These are phyloP conservation scores for Gracilaria domingensis DNA, from an alignment of 23 red algal genomes.

Conservation along the genomic window DNA sequence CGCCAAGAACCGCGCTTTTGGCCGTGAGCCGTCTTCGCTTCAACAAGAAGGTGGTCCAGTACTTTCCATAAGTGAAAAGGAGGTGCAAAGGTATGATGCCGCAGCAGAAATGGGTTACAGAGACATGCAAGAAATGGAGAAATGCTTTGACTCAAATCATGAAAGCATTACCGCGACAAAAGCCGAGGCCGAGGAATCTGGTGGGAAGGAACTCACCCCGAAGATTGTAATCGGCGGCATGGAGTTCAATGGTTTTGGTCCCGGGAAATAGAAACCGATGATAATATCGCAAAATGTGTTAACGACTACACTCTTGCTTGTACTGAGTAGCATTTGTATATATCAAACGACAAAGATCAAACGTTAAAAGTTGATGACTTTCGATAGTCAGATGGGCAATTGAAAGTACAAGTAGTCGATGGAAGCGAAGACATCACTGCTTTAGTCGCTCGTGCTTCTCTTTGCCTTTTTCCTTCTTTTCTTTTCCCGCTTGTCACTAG, in stretches of 20 bases:
- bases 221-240: background rate
- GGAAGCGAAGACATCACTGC: background rate
- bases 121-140: constrained; percentile 51
- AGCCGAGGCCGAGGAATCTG: background rate
- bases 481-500: constrained; percentile 9
- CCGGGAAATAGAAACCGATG: background rate
- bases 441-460: background rate
- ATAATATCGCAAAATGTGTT: background rate
- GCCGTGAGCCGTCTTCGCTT: constrained; percentile 36
- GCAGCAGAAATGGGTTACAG: constrained; percentile 38
- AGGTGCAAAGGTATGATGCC: constrained; percentile 35
- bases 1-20: constrained; percentile 55
- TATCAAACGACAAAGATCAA: background rate
- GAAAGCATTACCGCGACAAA: constrained; percentile 30
- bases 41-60: constrained; percentile 49
- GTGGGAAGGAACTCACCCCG: background rate
- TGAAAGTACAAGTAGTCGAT: too few relatives aligned
- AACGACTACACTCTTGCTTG: too few relatives aligned
- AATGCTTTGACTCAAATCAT: constrained; percentile 53
- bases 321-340: background rate
- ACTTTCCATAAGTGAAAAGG: constrained; percentile 49
- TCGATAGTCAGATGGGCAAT: too few relatives aligned
- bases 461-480: constrained; percentile 43
- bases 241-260: background rate
- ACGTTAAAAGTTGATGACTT: background rate